Base-by-base conservation (phyloP, 108 stramenopile species). In the Cyclostephanos tholiformis region DNA sequence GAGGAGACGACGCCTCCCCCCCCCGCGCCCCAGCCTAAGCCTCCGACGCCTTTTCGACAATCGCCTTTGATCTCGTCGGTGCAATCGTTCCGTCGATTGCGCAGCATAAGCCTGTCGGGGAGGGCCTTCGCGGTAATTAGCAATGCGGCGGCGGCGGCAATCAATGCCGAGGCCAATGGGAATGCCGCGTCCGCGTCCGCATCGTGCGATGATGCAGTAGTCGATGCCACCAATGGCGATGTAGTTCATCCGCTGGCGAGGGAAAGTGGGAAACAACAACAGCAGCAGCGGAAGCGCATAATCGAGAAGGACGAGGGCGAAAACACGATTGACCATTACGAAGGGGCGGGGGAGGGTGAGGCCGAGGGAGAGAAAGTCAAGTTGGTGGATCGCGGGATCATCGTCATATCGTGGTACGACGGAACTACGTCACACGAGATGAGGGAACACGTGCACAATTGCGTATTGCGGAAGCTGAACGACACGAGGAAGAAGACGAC, bases 331-430 rank as follows among this genome's bases (percentile, higher is more conserved):
- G n/a, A n/a, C n/a, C n/a, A n/a, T n/a, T n/a, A n/a, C n/a, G n/a
- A n/a, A n/a, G n/a, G n/a, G n/a, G n/a, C n/a, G n/a, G n/a, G n/a
- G n/a, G n/a, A n/a, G n/a, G n/a, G n/a, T n/a, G n/a, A n/a, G n/a
- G n/a, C n/a, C n/a, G n/a, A n/a, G 20, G 11, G 9, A 39, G 17
- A 22, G 11, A 56, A 44, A 46, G n/a, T 44, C 13, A 19, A 14
- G 52, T 13, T 51, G 9, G 51, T 83, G 16, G 87, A 90, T 65
- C 75, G 86, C 29, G 93, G 93, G 53, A 65, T 35, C 22, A 77
- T 94, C 9, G 83, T 87, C 8, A 79, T 94, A 13, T 88, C 89
- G 27, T 94, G 93, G 93, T 94, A 86, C 64, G 91, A 91, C 19
- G 93, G 93, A 25, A 94, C 93, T 0, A 82, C 82, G 0, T 77